phyloP scores from a whole-genome alignment of 1,139 yeast genomes.

The Wickerhamomyces sp. region DNA sequence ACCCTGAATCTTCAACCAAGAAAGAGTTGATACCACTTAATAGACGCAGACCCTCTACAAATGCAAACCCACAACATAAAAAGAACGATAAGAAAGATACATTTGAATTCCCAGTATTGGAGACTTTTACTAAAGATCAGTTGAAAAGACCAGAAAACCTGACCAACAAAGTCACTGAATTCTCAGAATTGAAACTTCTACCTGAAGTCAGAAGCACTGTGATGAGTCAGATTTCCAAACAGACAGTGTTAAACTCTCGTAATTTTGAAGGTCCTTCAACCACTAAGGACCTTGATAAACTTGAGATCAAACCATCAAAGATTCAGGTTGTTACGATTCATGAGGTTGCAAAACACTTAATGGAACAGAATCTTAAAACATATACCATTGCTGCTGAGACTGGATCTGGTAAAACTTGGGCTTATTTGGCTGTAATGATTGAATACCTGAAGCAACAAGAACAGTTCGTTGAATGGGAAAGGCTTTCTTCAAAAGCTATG shows the following conservation, averaged over 20 bases:
- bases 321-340: conserved; percentile 58
- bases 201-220: conserved; percentile 66
- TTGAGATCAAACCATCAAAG: conserved; percentile 48
- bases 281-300: conserved; percentile 13
- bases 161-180: conserved; percentile 49
- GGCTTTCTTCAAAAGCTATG: conserved; percentile 33
- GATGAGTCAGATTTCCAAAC: conserved; percentile 49
- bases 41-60: conserved; percentile 4
- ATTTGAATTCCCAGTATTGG: conserved; percentile 30
- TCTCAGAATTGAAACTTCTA: conserved; percentile 59
- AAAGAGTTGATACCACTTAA: not conserved
- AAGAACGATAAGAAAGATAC: not conserved
- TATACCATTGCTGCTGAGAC: conserved; percentile 93
- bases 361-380: conserved; percentile 44
- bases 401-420: conserved; percentile 95
- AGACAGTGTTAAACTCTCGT: conserved; percentile 27
- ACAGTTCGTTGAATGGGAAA: conserved; percentile 29
- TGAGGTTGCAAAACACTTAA: conserved; percentile 33
- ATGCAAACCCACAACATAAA: not conserved
- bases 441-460: conserved; percentile 65
- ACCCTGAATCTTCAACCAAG: not conserved
- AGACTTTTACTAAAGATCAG: conserved; percentile 26
- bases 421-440: conserved; percentile 73
- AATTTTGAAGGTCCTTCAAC: conserved; percentile 12
- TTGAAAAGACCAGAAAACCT: conserved; percentile 30